These are phyloP conservation scores for Camelina sativa DNA, from an alignment of 345 rosid species.

Conservation along the genomic window DNA sequence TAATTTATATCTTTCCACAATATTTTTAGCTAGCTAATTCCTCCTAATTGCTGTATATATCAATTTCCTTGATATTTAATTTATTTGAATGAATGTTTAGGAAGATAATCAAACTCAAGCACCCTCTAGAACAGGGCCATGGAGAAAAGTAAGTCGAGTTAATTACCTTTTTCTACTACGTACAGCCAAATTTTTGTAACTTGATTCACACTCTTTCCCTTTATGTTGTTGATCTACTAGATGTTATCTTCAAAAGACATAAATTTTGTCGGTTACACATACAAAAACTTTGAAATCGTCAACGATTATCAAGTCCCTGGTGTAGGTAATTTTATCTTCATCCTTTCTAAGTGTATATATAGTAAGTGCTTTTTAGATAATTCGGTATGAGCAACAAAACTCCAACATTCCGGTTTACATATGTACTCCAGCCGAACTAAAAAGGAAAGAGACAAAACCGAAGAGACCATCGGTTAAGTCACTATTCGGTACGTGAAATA, in stretches of 20 bases:
- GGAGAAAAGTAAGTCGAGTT: conserved; percentile 68
- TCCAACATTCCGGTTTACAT: neutral
- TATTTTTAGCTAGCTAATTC: no score
- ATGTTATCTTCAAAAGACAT: conserved; percentile 86
- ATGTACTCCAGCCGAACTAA: conserved; percentile 59
- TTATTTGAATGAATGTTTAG: conserved; percentile 33
- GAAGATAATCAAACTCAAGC: conserved; percentile 47
- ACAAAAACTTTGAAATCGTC: conserved; percentile 85
- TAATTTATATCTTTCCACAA: neutral
- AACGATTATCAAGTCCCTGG: conserved; percentile 86
- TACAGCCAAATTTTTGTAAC: neutral
- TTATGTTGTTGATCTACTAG: conserved; percentile 42
- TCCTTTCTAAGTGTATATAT: neutral
- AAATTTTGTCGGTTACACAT: conserved; percentile 81
- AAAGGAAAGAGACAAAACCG: conserved; percentile 67
- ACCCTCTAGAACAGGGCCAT: conserved; percentile 68
- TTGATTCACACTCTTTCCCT: neutral
- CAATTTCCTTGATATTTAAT: neutral
- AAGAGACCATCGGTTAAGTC: conserved; percentile 77
- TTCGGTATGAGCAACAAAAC: no score
- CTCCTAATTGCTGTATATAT: neutral
- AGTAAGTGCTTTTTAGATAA: neutral
- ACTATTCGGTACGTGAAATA: conserved; percentile 62
- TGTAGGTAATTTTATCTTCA: conserved; percentile 53
- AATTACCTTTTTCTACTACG: no score